Evolutionary conservation across 2,329 filamentous ascomycete genomes (phyloP).

Genomic region (Chaetomiaceae sp.): DNA sequence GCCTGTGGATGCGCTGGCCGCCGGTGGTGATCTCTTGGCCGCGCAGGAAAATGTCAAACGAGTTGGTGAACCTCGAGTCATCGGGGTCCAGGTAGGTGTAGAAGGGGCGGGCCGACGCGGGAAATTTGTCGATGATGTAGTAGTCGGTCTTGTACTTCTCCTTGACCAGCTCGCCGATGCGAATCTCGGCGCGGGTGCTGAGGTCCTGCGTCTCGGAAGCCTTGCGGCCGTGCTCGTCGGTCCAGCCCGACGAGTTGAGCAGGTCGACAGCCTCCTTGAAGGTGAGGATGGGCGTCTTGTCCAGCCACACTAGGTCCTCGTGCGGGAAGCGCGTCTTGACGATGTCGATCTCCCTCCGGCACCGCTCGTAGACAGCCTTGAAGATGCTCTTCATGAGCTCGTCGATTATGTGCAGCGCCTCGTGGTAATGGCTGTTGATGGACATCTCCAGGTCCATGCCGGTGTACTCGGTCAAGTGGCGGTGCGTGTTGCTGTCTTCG

Average conservation of each 20-base stretch:
- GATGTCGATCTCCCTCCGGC: conserved; percentile 66
- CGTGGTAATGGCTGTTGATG: conserved; percentile 83
- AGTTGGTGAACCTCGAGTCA: conserved; percentile 73
- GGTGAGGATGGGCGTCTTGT: conserved; percentile 75
- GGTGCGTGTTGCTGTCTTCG: conserved; percentile 92
- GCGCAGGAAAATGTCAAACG: conserved; percentile 90
- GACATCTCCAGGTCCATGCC: conserved; percentile 91
- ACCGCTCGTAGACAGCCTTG: conserved; percentile 63
- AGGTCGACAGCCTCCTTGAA: conserved; percentile 77
- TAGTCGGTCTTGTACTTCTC: conserved; percentile 86
- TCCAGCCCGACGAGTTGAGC: conserved; percentile 73
- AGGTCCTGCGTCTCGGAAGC: conserved; percentile 74
- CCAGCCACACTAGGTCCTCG: conserved; percentile 79
- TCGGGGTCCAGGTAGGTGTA: conserved; percentile 82
- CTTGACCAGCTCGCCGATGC: conserved; percentile 77
- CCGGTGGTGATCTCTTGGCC: conserved; percentile 91
- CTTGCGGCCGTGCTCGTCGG: conserved; percentile 69
- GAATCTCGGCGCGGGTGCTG: conserved; percentile 79
- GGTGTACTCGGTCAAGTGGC: conserved; percentile 91
- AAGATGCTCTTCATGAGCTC: conserved; percentile 76
- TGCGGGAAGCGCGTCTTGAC: conserved; percentile 83
- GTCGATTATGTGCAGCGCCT: conserved; percentile 76
- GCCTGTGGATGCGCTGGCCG: conserved; percentile 87
- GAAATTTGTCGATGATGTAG: conserved; percentile 93
- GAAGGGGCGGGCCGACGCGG: conserved; percentile 76